Evolutionary conservation across 129 eudicot species (phyloP).

Genomic region (Saussurea involucrata): DNA sequence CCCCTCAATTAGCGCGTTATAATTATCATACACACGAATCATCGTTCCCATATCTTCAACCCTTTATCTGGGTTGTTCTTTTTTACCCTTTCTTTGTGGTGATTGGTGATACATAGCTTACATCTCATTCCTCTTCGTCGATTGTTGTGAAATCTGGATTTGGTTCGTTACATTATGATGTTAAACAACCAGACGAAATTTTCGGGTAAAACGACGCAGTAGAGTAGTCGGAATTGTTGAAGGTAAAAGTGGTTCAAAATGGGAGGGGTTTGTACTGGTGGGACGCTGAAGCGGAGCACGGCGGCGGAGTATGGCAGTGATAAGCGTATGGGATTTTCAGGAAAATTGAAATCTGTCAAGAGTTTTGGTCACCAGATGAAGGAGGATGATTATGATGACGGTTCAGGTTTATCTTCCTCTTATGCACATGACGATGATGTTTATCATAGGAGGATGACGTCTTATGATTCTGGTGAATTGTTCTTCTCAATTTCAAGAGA

Average conservation of each 20-base stretch:
- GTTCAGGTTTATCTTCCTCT: conserved; percentile 19
- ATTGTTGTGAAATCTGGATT: conserved; percentile 1
- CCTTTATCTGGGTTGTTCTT: neutral
- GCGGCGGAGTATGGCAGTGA: conserved; percentile 28
- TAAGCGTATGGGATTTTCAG: conserved; percentile 48
- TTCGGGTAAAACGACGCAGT: neutral
- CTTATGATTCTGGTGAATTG: conserved; percentile 62
- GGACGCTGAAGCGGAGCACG: conserved; percentile 41
- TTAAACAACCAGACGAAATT: neutral
- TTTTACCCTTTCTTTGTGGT: neutral
- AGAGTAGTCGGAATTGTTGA: neutral
- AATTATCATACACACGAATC: conserved; percentile 1
- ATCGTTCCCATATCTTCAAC: neutral
- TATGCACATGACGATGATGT: conserved; percentile 33
- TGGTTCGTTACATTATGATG: conserved; percentile 6
- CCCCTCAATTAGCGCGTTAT: neutral
- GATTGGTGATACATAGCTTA: conserved; percentile 2
- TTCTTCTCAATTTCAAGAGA: conserved; percentile 56
- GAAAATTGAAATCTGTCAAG: conserved; percentile 54
- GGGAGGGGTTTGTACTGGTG: conserved; percentile 88
- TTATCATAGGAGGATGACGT: conserved; percentile 26
- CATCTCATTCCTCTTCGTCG: conserved; percentile 5
- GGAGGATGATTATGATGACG: conserved; percentile 19
- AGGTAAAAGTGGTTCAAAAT: conserved; percentile 22
- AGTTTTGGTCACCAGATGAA: conserved; percentile 48